Evolutionary conservation across 225 moss, liverwort and hornwort genomes (phyloP).

Genomic region (Sphagnum tenellum): DNA sequence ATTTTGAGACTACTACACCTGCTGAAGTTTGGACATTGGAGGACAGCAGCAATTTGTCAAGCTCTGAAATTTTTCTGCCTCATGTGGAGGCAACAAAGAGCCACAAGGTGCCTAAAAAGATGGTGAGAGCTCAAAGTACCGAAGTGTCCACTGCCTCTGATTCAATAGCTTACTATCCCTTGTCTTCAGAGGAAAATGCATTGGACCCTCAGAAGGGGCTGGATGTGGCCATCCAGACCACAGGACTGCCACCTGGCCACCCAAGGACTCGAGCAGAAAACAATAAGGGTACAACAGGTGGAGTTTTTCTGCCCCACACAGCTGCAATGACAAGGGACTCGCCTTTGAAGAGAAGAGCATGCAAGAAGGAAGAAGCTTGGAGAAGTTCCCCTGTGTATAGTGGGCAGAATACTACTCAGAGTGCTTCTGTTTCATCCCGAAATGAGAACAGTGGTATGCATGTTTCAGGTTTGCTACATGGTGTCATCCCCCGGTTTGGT

Average conservation of each 20-base stretch:
- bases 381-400: not conserved
- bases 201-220: not conserved
- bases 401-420: constrained; percentile 5
- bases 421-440: constrained; percentile 7
- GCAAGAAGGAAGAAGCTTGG: constrained; percentile 26
- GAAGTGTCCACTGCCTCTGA: not conserved
- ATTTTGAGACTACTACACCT: constrained; percentile 1
- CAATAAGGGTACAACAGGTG: no score
- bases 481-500: constrained; percentile 22
- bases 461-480: constrained; percentile 4
- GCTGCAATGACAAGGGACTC: constrained; percentile 11
- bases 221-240: constrained; percentile 11
- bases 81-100: constrained; percentile 14
- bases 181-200: not conserved
- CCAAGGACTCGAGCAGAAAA: not conserved
- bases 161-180: not conserved
- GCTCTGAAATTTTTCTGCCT: constrained; percentile 9
- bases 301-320: constrained; percentile 1
- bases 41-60: constrained; percentile 14
- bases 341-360: constrained; percentile 29
- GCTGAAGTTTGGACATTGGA: constrained; percentile 9
- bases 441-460: constrained; percentile 9
- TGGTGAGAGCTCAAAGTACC: constrained; percentile 1
- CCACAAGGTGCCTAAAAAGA: constrained; percentile 20
- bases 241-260: constrained; percentile 8